Base-by-base conservation (phyloP, 176 grass and related monocot genomes). In the Carex littledalei region DNA sequence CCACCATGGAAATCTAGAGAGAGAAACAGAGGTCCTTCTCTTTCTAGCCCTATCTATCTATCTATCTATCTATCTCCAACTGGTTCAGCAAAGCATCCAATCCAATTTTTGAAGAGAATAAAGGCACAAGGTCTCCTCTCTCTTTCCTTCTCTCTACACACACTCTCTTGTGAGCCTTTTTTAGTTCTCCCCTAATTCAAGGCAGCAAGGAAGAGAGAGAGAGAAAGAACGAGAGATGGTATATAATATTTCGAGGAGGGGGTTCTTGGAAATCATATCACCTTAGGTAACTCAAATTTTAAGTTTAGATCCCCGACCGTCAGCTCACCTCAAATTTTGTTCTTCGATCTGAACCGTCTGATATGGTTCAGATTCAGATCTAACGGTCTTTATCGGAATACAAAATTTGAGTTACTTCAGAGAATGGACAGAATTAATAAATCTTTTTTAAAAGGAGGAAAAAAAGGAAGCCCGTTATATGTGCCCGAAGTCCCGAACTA, bases 141-240 rank as follows among this genome's bases (percentile, higher is more conserved):
- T 31, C 76, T 29, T 6, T 20, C 50, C 17, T 53, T 29, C 20
- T 57, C 26, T 18, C 52, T 31, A 7, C 7, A 50, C 47, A 50
- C 47, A 10, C 63, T 32, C 79, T 32, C 57, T 39, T 61, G 31
- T 8, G 56, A 22, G 35, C 43, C 35, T 83, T 83, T 63, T 65
- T 83, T 45, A 83, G 78, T 83, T 65, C 63, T 83, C 62, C 80
- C 59, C 80, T 65, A 67, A 82, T 65, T 83, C 80, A 83, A 82
- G 79, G 79, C 37, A 82, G n/a, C 37, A 15, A 49, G 67, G 63
- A 45, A 6, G 11, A 79, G 50, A 78, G 53, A 41, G 18, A 82
- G 62, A 34, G 12, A 78, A 21, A 78, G 77, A 43, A 5, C 66
- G 43, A 57, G 77, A 37, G 10, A 4, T 58, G 55, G 22, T 6